These are phyloP conservation scores for Mycena haematopus DNA, from an alignment of 768 basidiomycete genomes.

Conservation along the genomic window DNA sequence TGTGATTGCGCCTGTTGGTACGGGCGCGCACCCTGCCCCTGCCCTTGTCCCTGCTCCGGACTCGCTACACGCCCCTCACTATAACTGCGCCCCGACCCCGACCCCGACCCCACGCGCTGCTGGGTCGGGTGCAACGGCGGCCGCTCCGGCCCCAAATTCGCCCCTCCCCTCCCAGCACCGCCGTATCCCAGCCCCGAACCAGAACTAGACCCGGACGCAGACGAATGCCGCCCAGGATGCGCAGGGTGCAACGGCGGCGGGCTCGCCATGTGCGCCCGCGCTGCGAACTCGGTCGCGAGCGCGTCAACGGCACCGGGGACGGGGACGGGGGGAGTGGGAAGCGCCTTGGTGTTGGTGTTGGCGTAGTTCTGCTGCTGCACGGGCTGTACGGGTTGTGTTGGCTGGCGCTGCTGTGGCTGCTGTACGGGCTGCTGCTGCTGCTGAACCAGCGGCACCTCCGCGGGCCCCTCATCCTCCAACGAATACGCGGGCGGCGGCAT, in stretches of 20 bases:
- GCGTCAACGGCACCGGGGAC: conserved; percentile 25
- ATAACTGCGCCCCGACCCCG: not conserved
- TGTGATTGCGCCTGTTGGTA: conserved; percentile 28
- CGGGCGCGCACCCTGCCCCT: not conserved
- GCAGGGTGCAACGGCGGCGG: conserved; percentile 21
- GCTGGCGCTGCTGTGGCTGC: no score
- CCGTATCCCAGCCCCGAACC: not conserved
- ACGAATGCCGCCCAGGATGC: conserved; percentile 11
- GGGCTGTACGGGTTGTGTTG: not conserved
- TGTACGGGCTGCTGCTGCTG: conserved; percentile 7
- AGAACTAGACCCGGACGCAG: no score
- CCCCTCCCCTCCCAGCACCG: no score
- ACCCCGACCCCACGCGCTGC: conserved; percentile 16
- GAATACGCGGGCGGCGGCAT: conserved; percentile 75
- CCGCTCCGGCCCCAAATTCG: not conserved
- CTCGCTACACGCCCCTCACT: conserved; percentile 1
- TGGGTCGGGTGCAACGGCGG: conserved; percentile 28
- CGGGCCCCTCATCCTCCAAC: conserved; percentile 50
- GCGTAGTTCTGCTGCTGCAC: not conserved
- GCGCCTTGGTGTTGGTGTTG: not conserved
- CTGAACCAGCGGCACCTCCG: conserved; percentile 1
- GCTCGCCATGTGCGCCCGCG: conserved; percentile 14
- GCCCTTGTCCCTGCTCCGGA: conserved; percentile 14
- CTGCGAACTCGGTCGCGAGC: conserved; percentile 18
- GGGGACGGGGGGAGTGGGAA: no score